phyloP scores from a whole-genome alignment of 2,329 filamentous ascomycete species.

The Pezicula neosporulosa region DNA sequence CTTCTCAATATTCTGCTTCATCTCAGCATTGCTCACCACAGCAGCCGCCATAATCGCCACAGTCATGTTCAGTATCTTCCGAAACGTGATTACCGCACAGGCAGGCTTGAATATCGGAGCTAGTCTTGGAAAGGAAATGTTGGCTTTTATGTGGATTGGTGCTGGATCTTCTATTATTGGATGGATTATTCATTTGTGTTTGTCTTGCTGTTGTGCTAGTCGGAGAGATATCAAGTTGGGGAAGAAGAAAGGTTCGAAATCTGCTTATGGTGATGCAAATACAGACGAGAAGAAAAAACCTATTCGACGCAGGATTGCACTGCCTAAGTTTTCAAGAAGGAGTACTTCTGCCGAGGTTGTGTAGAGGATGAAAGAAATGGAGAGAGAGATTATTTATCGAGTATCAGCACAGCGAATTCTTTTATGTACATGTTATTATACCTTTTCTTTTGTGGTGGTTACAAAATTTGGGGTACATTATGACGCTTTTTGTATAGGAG shows the following conservation, averaged over 20 bases:
- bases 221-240: background rate
- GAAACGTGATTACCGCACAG: conserved; percentile 67
- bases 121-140: conserved; percentile 66
- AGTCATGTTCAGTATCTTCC: conserved; percentile 76
- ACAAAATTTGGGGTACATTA: too few species aligned
- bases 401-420: too few species aligned
- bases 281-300: background rate
- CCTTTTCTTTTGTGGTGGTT: too few species aligned
- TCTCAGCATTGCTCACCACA: conserved; percentile 54
- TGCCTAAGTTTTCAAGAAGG: background rate
- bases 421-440: too few species aligned
- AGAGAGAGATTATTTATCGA: background rate
- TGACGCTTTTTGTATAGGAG: too few species aligned
- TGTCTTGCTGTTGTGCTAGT: conserved; percentile 67
- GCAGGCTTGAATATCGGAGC: conserved; percentile 71
- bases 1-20: conserved; percentile 1
- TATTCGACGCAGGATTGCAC: background rate
- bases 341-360: background rate
- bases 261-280: background rate
- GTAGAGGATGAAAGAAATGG: background rate
- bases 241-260: background rate
- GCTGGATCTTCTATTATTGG: conserved; percentile 61
- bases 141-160: conserved; percentile 85
- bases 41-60: conserved; percentile 74
- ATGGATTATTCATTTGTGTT: conserved; percentile 67